Base-by-base conservation (phyloP, 257 asterid genomes). In the Nicotiana attenuata region DNA sequence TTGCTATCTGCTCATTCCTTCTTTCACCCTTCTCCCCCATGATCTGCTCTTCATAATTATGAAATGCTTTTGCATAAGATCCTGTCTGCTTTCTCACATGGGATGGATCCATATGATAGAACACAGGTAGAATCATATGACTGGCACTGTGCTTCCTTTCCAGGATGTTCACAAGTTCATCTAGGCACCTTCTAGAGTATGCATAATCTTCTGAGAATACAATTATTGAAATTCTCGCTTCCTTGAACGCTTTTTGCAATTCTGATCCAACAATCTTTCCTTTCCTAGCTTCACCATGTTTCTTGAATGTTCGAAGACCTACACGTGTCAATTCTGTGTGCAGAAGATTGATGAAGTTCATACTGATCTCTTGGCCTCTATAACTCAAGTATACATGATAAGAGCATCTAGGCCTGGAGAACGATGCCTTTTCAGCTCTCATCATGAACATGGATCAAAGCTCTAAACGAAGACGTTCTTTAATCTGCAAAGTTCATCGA, bases 151-250 rank as follows among this genome's bases (percentile, higher is more conserved):
- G n/a, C 55, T 69, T 81, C 56, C 80, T 20, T 19, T 69, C 69
- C 22, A 81, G 84, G 20, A 81, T 81, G 38, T 7, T 81, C 84
- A 66, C 84, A 53, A 81, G 80, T 68, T 81, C 84, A 69, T 68
- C 79, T 14, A 81, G 71, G 80, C 84, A 68, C 80, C 80, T 19
- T 69, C 53, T 68, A 28, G 84, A 81, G 35, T 55, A 81, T 56
- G 80, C 84, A 35, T 68, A 81, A 41, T 81, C 59, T 69, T 33
- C 50, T 0, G 84, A 68, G 80, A 81, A 68, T 24, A 81, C 67
- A 41, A 81, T 33, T 81, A 69, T 80, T 20, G 83, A 80, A 64
- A 80, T 66, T 63, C 78, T 80, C 2, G 83, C 52, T 35, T 65
- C 38, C 2, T 53, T 55, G 17, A 68, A 64, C 35, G 69, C 84